These are phyloP conservation scores for Magnaporthiopsis rhizophila DNA, from an alignment of 2,329 filamentous ascomycete species.

Conservation along the genomic window DNA sequence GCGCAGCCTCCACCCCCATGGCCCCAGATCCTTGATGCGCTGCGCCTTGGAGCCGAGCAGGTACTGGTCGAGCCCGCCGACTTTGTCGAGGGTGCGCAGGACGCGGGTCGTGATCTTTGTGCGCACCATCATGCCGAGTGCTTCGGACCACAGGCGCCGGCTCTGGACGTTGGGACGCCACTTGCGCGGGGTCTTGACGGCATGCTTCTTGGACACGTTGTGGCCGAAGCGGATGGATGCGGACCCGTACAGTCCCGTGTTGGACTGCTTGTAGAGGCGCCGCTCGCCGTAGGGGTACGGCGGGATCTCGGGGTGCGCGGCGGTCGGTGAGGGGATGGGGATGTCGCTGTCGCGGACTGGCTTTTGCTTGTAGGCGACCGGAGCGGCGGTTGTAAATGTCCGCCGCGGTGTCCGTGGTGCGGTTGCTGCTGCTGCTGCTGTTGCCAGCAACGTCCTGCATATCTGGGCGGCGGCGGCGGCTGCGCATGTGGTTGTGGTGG, in stretches of 20 bases:
- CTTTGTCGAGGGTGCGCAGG: constrained; percentile 68
- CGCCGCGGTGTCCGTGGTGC: background rate
- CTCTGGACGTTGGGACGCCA: constrained; percentile 71
- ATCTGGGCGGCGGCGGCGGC: background rate
- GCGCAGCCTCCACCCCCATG: constrained; percentile 81
- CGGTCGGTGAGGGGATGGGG: constrained; percentile 38
- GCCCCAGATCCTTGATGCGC: constrained; percentile 77
- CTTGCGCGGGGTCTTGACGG: constrained; percentile 61
- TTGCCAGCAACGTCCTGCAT: background rate
- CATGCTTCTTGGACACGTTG: constrained; percentile 59
- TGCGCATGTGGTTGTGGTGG: background rate
- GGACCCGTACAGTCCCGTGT: constrained; percentile 63
- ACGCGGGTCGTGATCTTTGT: constrained; percentile 63
- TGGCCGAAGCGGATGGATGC: constrained; percentile 72
- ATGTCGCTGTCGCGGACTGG: constrained; percentile 16
- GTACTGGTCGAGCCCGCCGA: constrained; percentile 87
- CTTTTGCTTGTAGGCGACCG: constrained; percentile 23
- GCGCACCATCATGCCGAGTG: constrained; percentile 55
- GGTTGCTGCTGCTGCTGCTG: background rate
- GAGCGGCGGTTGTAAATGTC: constrained; percentile 12
- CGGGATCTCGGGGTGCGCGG: constrained; percentile 35
- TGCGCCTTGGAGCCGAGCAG: constrained; percentile 70
- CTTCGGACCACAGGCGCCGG: constrained; percentile 58
- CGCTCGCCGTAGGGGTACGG: constrained; percentile 67
- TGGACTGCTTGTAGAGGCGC: constrained; percentile 70